Evolutionary conservation across 306 rosid species (phyloP), one percentile per base, ranked within the genome.

Genomic region (Cucumis cinereus): DNA sequence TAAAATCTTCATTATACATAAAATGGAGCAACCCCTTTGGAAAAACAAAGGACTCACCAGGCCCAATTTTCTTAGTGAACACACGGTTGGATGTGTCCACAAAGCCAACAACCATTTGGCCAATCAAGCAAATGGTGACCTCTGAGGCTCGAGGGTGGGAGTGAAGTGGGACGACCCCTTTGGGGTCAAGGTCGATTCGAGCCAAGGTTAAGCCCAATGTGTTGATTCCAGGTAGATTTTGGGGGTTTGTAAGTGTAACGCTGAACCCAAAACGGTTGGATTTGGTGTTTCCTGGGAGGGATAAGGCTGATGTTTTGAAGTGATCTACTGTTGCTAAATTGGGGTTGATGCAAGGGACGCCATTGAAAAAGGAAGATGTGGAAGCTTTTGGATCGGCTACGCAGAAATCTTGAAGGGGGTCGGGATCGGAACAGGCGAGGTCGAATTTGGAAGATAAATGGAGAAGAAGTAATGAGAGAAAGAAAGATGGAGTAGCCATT

Each of bases 351-450:
- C 98, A 93, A 1, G 93, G 92, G 2, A 75, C 76, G 0, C 92
- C 93, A 36, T 90, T 86, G n/a, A 79, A 6, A 79, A 80, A 88
- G 22, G 87, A 49, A 0, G 75, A 7, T 33, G 30, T 53, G 3
- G 86, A 82, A 53, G 26, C 61, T 69, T 53, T 47, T 17, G 50
- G 79, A 28, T 93, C 89, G 0, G 96, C 97, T 68, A 93, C 8
- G 77, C 98, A 93, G 47, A 86, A 91, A 50, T 89, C 97, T 63
- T 93, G 93, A 40, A 93, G 79, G 4, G 90, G 90, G 72, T 82
- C 86, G 0, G 90, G 91, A 78, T 93, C 97, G 24, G 91, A 64
- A 59, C 41, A 77, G 19, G 20, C 71, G 13, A 36, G 77, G 72
- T 86, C 85, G 72, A 77, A 23, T 6, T 86, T 6, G 12, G 81